A percentile compares a stretch with the other conserved stretches of the same genome.
These are phyloP conservation scores for Sequoiadendron giganteum DNA, from an alignment of 75 land plant species.

Conservation along the genomic window DNA sequence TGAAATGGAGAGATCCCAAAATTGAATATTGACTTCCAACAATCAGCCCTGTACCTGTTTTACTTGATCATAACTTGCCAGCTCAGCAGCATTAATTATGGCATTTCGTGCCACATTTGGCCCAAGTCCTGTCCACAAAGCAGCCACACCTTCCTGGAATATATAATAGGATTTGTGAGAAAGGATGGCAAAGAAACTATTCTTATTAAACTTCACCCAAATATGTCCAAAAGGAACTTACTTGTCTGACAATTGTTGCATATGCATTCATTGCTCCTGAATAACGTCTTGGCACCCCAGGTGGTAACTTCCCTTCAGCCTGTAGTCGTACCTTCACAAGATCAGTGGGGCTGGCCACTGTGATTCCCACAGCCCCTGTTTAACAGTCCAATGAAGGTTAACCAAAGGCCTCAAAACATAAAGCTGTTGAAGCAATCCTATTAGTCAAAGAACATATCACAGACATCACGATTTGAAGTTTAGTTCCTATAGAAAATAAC, in stretches of 20 bases:
- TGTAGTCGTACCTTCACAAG: constrained; percentile 97
- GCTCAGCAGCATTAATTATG: constrained; percentile 98
- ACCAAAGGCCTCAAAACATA: neutral
- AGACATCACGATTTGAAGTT: neutral
- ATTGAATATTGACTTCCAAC: neutral
- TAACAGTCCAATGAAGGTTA: constrained; percentile 3
- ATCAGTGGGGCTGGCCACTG: constrained; percentile 98
- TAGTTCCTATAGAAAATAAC: neutral
- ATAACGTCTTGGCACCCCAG: constrained; percentile 96
- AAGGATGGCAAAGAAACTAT: constrained; percentile 1
- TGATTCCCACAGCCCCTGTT: constrained; percentile 83
- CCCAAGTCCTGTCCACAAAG: constrained; percentile 97
- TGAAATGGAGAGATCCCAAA: constrained; percentile 3
- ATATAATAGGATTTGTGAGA: constrained; percentile 1
- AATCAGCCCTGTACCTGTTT: constrained; percentile 65
- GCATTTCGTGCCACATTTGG: constrained; percentile 98
- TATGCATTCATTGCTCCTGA: constrained; percentile 96
- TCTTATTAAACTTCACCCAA: neutral
- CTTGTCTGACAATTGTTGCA: constrained; percentile 90
- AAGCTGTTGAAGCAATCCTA: neutral
- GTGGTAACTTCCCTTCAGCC: constrained; percentile 93
- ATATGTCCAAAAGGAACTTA: constrained; percentile 15
- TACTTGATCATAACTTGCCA: constrained; percentile 99
- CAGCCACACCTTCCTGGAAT: constrained; percentile 82
- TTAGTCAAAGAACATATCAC: neutral